Percentiles rank a stretch among this genome's conserved stretches.
These are phyloP conservation scores for Nemania sp. DNA, from an alignment of 2,329 filamentous ascomycete genomes.

Conservation along the genomic window DNA sequence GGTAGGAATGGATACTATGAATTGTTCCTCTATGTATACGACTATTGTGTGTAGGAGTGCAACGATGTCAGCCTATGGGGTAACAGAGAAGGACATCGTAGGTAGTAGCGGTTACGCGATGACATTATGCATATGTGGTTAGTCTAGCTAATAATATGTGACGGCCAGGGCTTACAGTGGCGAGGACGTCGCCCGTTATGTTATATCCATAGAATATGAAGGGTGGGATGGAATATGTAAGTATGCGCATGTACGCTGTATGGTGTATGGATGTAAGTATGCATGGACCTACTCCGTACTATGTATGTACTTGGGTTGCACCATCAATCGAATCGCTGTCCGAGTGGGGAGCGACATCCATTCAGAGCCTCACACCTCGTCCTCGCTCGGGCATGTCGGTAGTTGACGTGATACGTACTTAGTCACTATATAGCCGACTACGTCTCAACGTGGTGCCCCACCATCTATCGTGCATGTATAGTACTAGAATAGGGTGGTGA, in stretches of 20 bases:
- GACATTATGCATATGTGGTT: slow-evolving; percentile 24
- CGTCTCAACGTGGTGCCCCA: slow-evolving; percentile 8
- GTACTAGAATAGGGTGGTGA: slow-evolving; percentile 12
- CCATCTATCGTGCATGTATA: too few relatives aligned
- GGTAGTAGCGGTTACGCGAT: slow-evolving; percentile 27
- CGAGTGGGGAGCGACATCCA: slow-evolving; percentile 28
- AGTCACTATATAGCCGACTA: neutral
- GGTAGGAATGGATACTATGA: neutral
- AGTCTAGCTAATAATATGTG: neutral
- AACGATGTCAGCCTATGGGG: slow-evolving; percentile 13
- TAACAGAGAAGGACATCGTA: neutral
- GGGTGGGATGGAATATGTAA: too few relatives aligned
- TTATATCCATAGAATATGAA: too few relatives aligned
- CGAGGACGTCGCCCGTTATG: neutral
- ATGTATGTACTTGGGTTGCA: neutral
- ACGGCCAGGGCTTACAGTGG: neutral
- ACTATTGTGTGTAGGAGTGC: neutral
- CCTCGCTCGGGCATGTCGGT: slow-evolving; percentile 30
- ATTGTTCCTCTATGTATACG: neutral
- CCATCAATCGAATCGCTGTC: slow-evolving; percentile 17
- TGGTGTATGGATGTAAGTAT: neutral
- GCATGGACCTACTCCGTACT: too few relatives aligned
- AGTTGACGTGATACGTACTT: slow-evolving; percentile 23
- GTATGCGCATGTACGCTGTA: too few relatives aligned
- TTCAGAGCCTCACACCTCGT: slow-evolving; percentile 32